A percentile compares a stretch with the other conserved stretches of the same genome.
Evolutionary conservation across 169 alveolate species (phyloP).

Genomic region (Sarcocystis neurona): DNA sequence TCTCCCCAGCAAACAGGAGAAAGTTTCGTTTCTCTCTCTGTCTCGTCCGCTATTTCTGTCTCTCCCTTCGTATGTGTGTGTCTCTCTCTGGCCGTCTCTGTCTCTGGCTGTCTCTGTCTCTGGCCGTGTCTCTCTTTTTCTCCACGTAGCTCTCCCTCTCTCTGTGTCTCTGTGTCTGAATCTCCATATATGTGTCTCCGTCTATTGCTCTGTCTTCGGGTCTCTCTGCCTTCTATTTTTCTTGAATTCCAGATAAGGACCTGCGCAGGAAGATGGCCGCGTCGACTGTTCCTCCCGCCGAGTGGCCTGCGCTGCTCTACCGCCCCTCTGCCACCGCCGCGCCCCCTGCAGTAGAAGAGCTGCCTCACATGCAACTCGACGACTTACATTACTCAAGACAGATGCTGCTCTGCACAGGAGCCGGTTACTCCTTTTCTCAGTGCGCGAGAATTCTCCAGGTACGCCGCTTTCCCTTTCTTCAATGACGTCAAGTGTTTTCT

Average conservation of each 20-base stretch:
- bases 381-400: constrained; percentile 16
- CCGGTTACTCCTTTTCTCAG: constrained; percentile 16
- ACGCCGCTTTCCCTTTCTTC: not conserved
- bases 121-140: no score
- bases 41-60: no score
- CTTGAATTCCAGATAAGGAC: not conserved
- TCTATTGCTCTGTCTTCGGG: not conserved
- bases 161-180: no score
- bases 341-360: not conserved
- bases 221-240: not conserved
- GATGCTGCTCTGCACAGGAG: constrained; percentile 35
- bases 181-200: no score
- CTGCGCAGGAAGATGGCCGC: not conserved
- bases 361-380: constrained; percentile 21
- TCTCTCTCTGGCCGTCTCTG: no score
- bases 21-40: no score
- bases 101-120: no score
- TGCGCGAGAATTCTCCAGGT: constrained; percentile 18
- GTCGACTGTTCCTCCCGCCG: not conserved
- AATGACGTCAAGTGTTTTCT: no score
- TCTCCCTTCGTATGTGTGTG: no score
- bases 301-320: constrained; percentile 35
- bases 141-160: no score
- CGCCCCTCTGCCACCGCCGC: not conserved
- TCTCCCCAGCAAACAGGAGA: no score